phyloP scores from a whole-genome alignment of 176 grass and related monocot species.

The Canna indica region DNA sequence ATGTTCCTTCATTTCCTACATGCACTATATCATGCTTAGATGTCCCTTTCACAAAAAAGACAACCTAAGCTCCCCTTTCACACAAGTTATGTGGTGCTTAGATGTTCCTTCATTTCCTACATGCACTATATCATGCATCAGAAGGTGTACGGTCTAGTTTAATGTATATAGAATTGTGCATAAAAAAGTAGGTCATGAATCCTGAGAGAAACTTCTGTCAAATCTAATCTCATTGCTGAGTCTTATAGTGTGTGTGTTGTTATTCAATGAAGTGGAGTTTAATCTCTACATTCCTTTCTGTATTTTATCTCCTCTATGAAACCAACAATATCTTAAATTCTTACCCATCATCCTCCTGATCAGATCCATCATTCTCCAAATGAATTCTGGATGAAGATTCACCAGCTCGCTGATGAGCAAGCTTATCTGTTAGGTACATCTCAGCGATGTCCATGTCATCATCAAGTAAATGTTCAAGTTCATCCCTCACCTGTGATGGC shows the following conservation, averaged over 20 bases:
- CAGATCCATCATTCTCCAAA: conserved; percentile 22
- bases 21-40: no score
- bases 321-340: background rate
- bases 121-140: background rate
- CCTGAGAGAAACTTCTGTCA: background rate
- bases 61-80: no score
- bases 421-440: conserved; percentile 57
- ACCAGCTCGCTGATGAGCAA: conserved; percentile 26
- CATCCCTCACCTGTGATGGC: conserved; percentile 41
- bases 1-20: background rate
- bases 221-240: background rate
- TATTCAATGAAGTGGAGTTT: background rate
- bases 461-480: conserved; percentile 63
- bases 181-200: background rate
- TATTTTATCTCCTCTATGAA: background rate
- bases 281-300: background rate
- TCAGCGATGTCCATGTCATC: conserved; percentile 54
- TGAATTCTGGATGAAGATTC: conserved; percentile 24
- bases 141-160: background rate
- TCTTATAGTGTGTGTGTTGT: background rate
- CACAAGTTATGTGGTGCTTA: background rate
- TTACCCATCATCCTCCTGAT: conserved; percentile 10
- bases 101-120: background rate
- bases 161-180: background rate
- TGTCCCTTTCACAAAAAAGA: no score